Evolutionary conservation across 2,329 filamentous ascomycete genomes (phyloP).

Genomic region (Aurifilum marmelostoma): DNA sequence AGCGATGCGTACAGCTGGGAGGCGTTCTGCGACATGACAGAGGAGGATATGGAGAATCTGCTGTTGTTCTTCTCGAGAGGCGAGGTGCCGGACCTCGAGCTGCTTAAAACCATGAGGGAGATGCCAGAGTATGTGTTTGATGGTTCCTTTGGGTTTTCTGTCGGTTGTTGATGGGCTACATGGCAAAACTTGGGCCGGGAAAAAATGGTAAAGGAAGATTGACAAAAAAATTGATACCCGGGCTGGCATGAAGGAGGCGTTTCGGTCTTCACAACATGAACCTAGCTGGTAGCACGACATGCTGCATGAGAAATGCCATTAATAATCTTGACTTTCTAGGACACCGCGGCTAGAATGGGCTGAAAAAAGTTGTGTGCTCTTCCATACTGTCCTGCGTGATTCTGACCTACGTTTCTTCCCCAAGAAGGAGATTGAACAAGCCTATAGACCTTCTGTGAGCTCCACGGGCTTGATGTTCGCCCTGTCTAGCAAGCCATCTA

Average conservation of each 20-base stretch:
- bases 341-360: background rate
- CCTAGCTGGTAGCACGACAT: background rate
- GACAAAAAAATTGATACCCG: slow-evolving; percentile 4
- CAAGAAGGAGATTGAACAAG: background rate
- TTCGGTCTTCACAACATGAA: background rate
- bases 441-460: background rate
- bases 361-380: background rate
- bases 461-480: slow-evolving; percentile 5
- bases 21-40: slow-evolving; percentile 79
- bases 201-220: background rate
- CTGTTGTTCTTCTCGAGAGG: slow-evolving; percentile 66
- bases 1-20: slow-evolving; percentile 86
- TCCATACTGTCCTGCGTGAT: too few species aligned
- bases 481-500: slow-evolving; percentile 23
- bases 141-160: slow-evolving; percentile 62
- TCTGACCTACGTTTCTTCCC: too few species aligned
- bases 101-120: slow-evolving; percentile 58
- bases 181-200: background rate
- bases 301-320: background rate
- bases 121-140: slow-evolving; percentile 57
- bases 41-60: slow-evolving; percentile 83
- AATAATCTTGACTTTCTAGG: background rate
- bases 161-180: slow-evolving; percentile 41
- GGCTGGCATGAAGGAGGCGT: slow-evolving; percentile 1
- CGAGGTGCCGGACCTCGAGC: slow-evolving; percentile 59